These are phyloP conservation scores for Alisma plantagoaquatica DNA, from an alignment of 106 monocot species.

Conservation along the genomic window DNA sequence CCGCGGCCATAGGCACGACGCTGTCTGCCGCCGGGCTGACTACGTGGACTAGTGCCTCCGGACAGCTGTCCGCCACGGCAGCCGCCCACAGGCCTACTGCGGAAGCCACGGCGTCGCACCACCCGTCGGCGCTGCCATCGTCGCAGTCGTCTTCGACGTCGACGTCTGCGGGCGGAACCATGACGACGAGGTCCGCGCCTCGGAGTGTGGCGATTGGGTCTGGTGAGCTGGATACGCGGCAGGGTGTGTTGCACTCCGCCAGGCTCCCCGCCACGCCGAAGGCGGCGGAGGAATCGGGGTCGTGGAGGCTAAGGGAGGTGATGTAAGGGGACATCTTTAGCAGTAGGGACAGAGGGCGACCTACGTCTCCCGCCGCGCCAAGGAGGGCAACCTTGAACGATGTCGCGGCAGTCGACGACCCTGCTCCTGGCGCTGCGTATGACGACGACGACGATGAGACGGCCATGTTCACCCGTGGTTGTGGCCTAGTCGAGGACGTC, in stretches of 20 bases:
- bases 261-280: conserved; percentile 36
- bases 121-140: not conserved
- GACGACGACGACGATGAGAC: no score
- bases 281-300: conserved; percentile 27
- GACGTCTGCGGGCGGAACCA: not conserved
- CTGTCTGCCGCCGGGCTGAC: not conserved
- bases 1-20: not conserved
- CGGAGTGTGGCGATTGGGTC: not conserved
- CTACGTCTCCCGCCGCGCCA: conserved; percentile 42
- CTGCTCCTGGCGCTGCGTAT: no score
- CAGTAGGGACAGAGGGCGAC: conserved; percentile 35
- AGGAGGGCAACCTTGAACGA: conserved; percentile 32
- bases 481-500: no score
- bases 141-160: not conserved
- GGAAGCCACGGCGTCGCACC: no score
- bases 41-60: not conserved
- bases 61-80: not conserved
- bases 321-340: conserved; percentile 49
- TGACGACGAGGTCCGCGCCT: not conserved
- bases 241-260: conserved; percentile 33
- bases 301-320: conserved; percentile 33
- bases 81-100: not conserved
- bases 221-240: conserved; percentile 5
- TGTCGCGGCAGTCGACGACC: no score
- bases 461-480: no score